phyloP scores from a whole-genome alignment of 2,329 filamentous ascomycete species.

The Cercospora sesami region DNA sequence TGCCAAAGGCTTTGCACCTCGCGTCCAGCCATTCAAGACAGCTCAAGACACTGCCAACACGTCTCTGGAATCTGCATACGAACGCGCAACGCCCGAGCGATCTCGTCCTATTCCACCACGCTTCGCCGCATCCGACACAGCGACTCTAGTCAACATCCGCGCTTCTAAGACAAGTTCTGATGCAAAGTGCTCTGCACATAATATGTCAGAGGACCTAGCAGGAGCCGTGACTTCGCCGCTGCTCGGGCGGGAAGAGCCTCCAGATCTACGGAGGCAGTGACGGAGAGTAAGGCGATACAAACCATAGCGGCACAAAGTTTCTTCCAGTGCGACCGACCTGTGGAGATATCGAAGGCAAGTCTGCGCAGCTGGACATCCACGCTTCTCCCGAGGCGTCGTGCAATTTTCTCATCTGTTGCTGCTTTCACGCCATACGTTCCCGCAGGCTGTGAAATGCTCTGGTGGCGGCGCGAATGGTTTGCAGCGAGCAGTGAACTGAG shows the following conservation, averaged over 20 bases:
- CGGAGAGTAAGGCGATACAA: background rate
- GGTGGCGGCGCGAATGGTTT: background rate
- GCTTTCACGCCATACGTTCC: background rate
- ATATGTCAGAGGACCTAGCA: constrained; percentile 14
- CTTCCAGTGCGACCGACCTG: background rate
- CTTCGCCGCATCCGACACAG: background rate
- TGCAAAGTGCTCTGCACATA: constrained; percentile 7
- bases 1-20: background rate
- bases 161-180: background rate
- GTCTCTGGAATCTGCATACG: background rate
- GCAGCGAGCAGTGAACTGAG: background rate
- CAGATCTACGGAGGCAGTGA: background rate
- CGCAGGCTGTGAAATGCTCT: background rate
- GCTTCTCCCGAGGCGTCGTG: background rate
- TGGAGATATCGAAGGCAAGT: background rate
- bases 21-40: background rate
- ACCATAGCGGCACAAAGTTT: background rate
- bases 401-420: background rate
- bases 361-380: background rate
- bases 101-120: background rate
- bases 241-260: background rate
- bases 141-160: background rate
- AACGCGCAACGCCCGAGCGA: background rate
- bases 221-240: background rate
- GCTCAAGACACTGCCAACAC: background rate